Conservation (phyloP, 176 grass and related monocot species). For the Triticum monococcum region DNA sequence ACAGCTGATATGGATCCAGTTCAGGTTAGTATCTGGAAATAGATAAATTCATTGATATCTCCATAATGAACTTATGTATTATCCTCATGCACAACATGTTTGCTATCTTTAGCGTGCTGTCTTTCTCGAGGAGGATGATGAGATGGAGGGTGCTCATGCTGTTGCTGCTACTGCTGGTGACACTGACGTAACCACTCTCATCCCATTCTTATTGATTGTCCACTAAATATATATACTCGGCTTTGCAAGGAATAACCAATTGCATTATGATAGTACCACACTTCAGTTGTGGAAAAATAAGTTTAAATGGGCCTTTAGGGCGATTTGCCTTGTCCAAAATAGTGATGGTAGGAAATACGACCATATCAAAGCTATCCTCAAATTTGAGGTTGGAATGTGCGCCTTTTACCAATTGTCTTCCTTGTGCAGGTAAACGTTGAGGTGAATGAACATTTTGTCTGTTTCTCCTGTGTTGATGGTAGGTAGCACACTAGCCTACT, state of each 20-base stretch:
- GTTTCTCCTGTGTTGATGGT: slow-evolving; percentile 99
- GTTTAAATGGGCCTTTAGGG: neutral
- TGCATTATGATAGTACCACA: neutral
- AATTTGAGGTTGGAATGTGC: neutral
- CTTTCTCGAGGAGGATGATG: slow-evolving; percentile 86
- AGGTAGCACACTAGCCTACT: neutral
- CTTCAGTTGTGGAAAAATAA: neutral
- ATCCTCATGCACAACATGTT: neutral
- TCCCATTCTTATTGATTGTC: slow-evolving; percentile 14
- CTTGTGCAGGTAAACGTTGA: slow-evolving; percentile 62
- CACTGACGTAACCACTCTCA: slow-evolving; percentile 58
- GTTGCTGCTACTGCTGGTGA: slow-evolving; percentile 79
- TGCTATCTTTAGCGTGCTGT: slow-evolving; percentile 70
- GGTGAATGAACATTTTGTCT: slow-evolving; percentile 91
- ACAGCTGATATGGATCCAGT: slow-evolving; percentile 85
- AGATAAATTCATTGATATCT: neutral
- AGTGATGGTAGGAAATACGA: neutral
- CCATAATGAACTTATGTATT: slow-evolving; percentile 11
- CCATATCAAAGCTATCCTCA: slow-evolving; percentile 2
- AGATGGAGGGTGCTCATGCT: slow-evolving; percentile 98
- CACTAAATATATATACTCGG: neutral
- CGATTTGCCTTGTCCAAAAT: neutral
- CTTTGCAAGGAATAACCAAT: neutral
- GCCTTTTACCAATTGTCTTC: slow-evolving; percentile 3
- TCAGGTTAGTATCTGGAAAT: slow-evolving; percentile 54